A percentile compares a stretch with the other conserved stretches of the same genome.
Conservation (phyloP, 495 filamentous ascomycete genomes). For the Extremus antarcticus region DNA sequence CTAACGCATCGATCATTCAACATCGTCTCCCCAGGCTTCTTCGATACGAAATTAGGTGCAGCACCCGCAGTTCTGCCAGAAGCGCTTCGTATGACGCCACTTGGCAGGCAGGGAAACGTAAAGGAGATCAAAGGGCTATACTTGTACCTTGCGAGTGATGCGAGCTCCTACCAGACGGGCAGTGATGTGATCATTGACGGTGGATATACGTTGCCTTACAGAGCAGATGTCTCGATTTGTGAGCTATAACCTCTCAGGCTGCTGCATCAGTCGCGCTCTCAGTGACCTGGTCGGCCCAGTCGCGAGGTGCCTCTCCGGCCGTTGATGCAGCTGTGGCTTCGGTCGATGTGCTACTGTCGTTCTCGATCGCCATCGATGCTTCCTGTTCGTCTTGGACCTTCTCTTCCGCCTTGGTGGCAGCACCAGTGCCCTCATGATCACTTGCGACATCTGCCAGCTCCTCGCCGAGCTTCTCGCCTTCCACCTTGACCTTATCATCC, state of each 20-base stretch:
- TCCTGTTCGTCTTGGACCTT: no score
- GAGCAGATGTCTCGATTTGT: no score
- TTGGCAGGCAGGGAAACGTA: constrained; percentile 28
- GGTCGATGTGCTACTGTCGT: no score
- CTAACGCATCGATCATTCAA: constrained; percentile 1
- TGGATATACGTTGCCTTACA: constrained; percentile 26
- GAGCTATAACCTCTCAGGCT: no score
- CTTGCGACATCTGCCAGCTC: neutral
- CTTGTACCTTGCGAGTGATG: constrained; percentile 28
- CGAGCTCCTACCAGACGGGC: constrained; percentile 24
- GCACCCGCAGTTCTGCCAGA: constrained; percentile 27
- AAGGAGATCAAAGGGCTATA: constrained; percentile 30
- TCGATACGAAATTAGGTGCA: constrained; percentile 31
- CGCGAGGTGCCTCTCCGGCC: neutral
- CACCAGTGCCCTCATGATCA: neutral
- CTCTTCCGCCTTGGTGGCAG: no score
- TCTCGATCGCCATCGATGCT: no score
- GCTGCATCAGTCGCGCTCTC: no score
- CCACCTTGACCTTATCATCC: neutral
- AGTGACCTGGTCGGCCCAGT: constrained; percentile 1
- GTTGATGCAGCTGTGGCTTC: neutral
- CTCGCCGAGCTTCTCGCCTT: neutral
- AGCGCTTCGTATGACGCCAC: constrained; percentile 27
- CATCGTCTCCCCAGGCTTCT: constrained; percentile 22
- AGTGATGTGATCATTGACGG: constrained; percentile 28